Base-by-base conservation (phyloP, 306 rosid species). In the Begonia loranthoides region DNA sequence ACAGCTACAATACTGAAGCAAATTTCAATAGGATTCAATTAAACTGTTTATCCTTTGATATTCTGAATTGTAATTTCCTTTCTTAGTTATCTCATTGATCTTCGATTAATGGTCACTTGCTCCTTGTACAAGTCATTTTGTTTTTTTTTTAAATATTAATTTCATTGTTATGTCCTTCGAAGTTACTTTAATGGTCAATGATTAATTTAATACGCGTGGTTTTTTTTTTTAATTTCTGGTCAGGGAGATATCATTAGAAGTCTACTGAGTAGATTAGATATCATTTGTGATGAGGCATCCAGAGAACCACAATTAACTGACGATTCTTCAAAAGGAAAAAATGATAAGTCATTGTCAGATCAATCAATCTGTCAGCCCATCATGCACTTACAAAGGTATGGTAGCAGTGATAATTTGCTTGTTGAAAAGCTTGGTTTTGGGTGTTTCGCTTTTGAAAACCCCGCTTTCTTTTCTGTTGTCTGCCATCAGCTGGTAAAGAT, bases 261-360 rank as follows among this genome's bases (percentile, higher is more conserved):
- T 76, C 70, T 90, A 69, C 87, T 60, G 45, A 82, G 97, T 78
- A 82, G 97, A 76, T 67, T 90, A 66, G 97, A 76, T 72, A 80
- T 85, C 64, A 82, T 90, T 59, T 62, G 94, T 61, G 94, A 90
- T 45, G 97, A 85, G 74, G 79, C 69, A 60, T 84, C 76, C 56
- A 74, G 64, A 66, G 78, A 78, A 64, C 59, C 70, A 14, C 59
- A 57, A 60, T 36, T 57, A 56, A 53, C 60, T 58, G 69, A 52
- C 41, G 77, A 64, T 61, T 69, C 51, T 57, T 61, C 54, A 49
- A 47, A 21, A 60, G 75, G 75, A 69, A 54, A 41, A 63, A 60
- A 54, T 45, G 62, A 74, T 53, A 77, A 60, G 57, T 57, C 60
- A 65, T 61, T 79, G 17, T 63, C 69, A 34, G 81, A 72, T 63